Conservation (phyloP, 2,329 filamentous ascomycete genomes). For the Acephala macrosclerotiorum region DNA sequence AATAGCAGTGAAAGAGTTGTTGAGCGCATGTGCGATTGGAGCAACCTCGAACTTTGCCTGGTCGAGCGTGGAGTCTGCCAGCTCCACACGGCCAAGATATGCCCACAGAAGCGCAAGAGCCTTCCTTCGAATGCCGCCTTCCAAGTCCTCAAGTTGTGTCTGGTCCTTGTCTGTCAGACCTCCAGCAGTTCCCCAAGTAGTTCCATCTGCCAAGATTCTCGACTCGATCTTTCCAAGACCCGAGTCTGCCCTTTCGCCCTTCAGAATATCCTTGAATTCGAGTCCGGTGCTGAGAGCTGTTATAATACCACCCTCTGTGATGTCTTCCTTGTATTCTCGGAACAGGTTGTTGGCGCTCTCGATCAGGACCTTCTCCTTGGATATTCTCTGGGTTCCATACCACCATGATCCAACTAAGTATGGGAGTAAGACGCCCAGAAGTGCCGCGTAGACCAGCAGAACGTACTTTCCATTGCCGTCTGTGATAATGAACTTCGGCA, state of each 20-base stretch:
- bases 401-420: slow-evolving; percentile 97
- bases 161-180: slow-evolving; percentile 78
- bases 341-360: slow-evolving; percentile 96
- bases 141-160: slow-evolving; percentile 78
- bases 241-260: slow-evolving; percentile 79
- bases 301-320: slow-evolving; percentile 81
- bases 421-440: slow-evolving; percentile 89
- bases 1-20: slow-evolving; percentile 86
- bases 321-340: slow-evolving; percentile 86
- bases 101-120: slow-evolving; percentile 92
- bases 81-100: slow-evolving; percentile 87
- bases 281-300: slow-evolving; percentile 83
- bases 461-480: slow-evolving; percentile 97
- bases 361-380: slow-evolving; percentile 91
- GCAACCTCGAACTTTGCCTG: slow-evolving; percentile 89
- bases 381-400: slow-evolving; percentile 94
- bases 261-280: slow-evolving; percentile 81
- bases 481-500: slow-evolving; percentile 90
- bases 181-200: slow-evolving; percentile 52
- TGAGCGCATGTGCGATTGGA: slow-evolving; percentile 84
- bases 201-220: slow-evolving; percentile 71
- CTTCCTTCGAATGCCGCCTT: slow-evolving; percentile 83
- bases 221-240: slow-evolving; percentile 86
- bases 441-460: slow-evolving; percentile 83
- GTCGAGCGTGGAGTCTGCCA: slow-evolving; percentile 79